Conservation (phyloP, 305 asterid genomes). For the Rubia occidens region DNA sequence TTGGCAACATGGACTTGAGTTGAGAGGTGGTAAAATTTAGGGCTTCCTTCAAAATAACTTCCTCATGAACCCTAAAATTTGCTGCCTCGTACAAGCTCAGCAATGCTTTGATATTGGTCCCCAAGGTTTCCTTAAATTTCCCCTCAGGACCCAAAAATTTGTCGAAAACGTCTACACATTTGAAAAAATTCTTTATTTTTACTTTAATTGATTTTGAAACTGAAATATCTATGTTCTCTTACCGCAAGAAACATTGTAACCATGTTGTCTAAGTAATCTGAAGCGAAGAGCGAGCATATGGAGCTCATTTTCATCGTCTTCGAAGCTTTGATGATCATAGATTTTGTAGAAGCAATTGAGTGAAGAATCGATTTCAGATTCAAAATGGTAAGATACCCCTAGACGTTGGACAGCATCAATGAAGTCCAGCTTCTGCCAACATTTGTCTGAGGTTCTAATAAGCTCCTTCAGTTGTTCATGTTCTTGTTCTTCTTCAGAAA, state of each 20-base stretch:
- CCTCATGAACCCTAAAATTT: slow-evolving; percentile 17
- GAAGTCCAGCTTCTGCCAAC: slow-evolving; percentile 10
- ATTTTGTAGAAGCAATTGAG: too few species aligned
- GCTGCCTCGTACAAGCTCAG: slow-evolving; percentile 23
- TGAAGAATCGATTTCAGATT: slow-evolving; percentile 17
- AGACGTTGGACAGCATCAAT: slow-evolving; percentile 36
- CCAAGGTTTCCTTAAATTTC: slow-evolving; percentile 12
- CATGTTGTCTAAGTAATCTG: slow-evolving; percentile 25
- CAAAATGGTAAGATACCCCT: slow-evolving; percentile 37
- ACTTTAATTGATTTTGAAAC: too few species aligned
- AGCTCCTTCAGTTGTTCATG: neutral
- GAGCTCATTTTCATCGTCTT: slow-evolving; percentile 12
- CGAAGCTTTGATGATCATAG: neutral
- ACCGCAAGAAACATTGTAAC: slow-evolving; percentile 17
- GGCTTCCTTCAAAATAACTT: slow-evolving; percentile 21
- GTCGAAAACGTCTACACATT: too few species aligned
- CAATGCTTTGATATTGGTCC: slow-evolving; percentile 11
- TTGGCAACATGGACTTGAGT: slow-evolving; percentile 13
- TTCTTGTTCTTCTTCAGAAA: neutral
- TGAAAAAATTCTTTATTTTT: too few species aligned
- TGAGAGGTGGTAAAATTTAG: neutral
- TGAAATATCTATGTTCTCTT: neutral
- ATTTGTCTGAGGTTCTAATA: neutral
- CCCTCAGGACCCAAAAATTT: slow-evolving; percentile 1
- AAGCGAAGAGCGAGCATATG: slow-evolving; percentile 19